Evolutionary conservation across 768 basidiomycete species (phyloP).

Genomic region (Leccinum boreale): DNA sequence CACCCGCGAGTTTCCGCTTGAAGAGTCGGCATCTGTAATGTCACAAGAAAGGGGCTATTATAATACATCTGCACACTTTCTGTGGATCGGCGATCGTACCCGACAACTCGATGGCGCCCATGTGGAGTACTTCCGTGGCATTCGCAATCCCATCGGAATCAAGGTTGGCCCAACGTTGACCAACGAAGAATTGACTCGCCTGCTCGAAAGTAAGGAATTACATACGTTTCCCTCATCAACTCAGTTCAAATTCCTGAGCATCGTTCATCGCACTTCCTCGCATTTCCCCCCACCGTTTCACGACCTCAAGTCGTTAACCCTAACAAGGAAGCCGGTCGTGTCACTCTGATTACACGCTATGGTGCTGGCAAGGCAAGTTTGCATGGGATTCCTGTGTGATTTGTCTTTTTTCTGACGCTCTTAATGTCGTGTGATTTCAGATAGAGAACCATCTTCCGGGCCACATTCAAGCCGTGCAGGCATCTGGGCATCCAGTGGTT

Average conservation of each 20-base stretch:
- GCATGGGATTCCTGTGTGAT: neutral
- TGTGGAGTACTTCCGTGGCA: conserved; percentile 91
- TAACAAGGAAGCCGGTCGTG: conserved; percentile 71
- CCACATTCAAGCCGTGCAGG: conserved; percentile 80
- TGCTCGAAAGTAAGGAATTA: conserved; percentile 66
- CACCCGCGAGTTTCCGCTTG: conserved; percentile 63
- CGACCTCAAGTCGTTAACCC: conserved; percentile 75
- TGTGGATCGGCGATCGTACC: conserved; percentile 98
- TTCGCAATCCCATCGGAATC: conserved; percentile 91
- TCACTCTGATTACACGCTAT: conserved; percentile 92
- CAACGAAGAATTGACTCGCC: conserved; percentile 65
- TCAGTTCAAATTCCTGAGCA: neutral
- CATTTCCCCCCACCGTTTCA: neutral
- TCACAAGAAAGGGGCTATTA: conserved; percentile 52
- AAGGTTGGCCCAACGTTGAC: conserved; percentile 93
- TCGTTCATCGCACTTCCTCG: neutral
- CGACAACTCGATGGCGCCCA: conserved; percentile 90
- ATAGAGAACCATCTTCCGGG: conserved; percentile 69
- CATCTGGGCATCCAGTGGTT: conserved; percentile 79
- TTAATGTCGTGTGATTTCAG: conserved; percentile 36
- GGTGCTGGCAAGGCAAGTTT: conserved; percentile 73
- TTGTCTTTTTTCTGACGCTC: neutral
- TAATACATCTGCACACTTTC: conserved; percentile 90
- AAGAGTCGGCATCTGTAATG: conserved; percentile 15
- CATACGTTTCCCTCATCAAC: neutral